Conservation (phyloP, 1,139 yeast species). For the Fermentozyma sake region DNA sequence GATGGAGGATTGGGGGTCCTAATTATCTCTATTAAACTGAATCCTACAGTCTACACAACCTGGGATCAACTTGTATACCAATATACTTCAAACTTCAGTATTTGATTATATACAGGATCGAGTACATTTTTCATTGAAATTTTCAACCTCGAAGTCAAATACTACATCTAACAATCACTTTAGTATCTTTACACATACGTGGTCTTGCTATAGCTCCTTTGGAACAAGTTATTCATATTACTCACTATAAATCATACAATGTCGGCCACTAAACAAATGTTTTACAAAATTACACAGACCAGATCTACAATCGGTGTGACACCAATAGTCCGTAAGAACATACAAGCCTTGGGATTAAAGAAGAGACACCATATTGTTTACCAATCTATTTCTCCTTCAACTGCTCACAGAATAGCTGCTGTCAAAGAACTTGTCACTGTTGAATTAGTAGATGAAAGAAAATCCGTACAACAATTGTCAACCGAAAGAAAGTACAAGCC, state of each 20-base stretch:
- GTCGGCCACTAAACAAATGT: constrained; percentile 14
- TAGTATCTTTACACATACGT: too few relatives aligned
- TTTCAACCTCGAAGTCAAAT: constrained; percentile 1
- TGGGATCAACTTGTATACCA: too few relatives aligned
- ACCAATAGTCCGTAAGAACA: constrained; percentile 57
- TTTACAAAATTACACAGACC: constrained; percentile 65
- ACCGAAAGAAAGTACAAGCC: constrained; percentile 57
- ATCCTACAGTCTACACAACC: too few relatives aligned
- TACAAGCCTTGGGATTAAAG: constrained; percentile 69
- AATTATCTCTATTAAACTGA: too few relatives aligned
- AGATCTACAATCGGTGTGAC: constrained; percentile 88
- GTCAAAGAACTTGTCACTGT: constrained; percentile 90
- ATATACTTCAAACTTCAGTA: too few relatives aligned
- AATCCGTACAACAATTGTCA: constrained; percentile 49
- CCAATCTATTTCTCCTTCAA: constrained; percentile 67
- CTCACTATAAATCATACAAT: too few relatives aligned
- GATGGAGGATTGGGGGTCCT: too few relatives aligned
- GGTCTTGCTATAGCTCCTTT: constrained; percentile 1
- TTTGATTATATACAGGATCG: too few relatives aligned
- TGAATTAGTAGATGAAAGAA: constrained; percentile 57
- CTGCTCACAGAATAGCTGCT: constrained; percentile 79
- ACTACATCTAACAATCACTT: too few relatives aligned
- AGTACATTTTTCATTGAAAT: too few relatives aligned
- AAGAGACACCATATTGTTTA: constrained; percentile 72
- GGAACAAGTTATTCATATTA: too few relatives aligned